Base-by-base conservation (phyloP, 805 yeast species). In the Suhomyces pyralidae region DNA sequence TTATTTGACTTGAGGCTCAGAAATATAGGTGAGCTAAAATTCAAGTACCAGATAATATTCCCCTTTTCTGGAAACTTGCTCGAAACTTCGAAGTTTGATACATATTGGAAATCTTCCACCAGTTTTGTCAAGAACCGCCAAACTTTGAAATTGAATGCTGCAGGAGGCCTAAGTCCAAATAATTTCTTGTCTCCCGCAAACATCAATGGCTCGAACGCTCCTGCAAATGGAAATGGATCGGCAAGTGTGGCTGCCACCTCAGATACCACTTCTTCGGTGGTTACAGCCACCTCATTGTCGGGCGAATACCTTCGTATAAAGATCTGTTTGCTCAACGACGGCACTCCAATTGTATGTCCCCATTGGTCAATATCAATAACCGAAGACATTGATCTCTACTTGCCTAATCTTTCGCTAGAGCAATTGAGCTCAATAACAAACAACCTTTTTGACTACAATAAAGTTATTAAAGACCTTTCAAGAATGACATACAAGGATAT, bases 61-160 rank as follows among this genome's bases (percentile, higher is more conserved):
- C 97, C 99, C n/a, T 94, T 86, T 65, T 77, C 85, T 5, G 97
- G 97, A 6, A 73, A 71, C 0, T 86, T 96, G 4, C 73, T 93
- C 53, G 97, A 92, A 67, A 87, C 96, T 43, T 85, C 96, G 9
- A 90, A 90, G 71, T 91, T 88, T 65, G 97, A 92, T 63, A 93
- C 98, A 0, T 93, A 93, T 70, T 93, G 99, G 99, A 94, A 92
- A 69, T 86, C 78, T 0, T 74, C 96, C 0, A 88, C 97, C 0
- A 81, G 86, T 45, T 82, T 81, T 47, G 70, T 69, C 15, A 69
- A 69, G 50, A 64, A 62, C 49, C 61, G 60, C 45, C 64, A 65
- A 25, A 61, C 63, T 12, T 54, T 63, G 43, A 71, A 67, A 48
- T 56, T 63, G 47, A 71, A 69, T 55, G 68, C 69, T n/a, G 73